A percentile compares a stretch with the other conserved stretches of the same genome.
phyloP scores from a whole-genome alignment of 2,329 filamentous ascomycete species.

The Chlorencoelia australis region DNA sequence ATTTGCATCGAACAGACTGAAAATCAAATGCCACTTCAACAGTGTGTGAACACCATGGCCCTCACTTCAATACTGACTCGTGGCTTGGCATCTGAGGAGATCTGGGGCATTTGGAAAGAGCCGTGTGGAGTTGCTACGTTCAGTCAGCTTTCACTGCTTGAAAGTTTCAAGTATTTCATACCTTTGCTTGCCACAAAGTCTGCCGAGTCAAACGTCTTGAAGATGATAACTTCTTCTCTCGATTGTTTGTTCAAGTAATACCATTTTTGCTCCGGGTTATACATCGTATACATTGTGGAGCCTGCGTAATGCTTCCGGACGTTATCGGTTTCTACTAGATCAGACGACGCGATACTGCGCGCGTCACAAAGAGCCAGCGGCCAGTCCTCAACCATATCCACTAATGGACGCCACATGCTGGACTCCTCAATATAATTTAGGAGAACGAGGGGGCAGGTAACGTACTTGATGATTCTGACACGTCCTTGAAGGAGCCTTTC shows the following conservation, averaged over 20 bases:
- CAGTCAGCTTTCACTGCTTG: neutral
- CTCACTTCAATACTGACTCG: conserved; percentile 1
- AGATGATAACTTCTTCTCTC: conserved; percentile 7
- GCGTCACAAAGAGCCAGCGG: conserved; percentile 10
- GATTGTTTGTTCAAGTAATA: conserved; percentile 7
- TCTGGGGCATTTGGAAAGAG: neutral
- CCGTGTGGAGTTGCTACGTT: neutral
- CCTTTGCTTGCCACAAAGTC: neutral
- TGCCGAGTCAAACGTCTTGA: conserved; percentile 8
- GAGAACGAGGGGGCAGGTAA: neutral
- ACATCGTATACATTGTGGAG: conserved; percentile 7
- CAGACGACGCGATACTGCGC: neutral
- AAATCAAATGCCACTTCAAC: no score
- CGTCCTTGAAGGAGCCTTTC: conserved; percentile 2
- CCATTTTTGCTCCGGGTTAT: neutral
- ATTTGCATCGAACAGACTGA: no score
- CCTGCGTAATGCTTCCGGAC: conserved; percentile 7
- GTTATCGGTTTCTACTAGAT: conserved; percentile 5
- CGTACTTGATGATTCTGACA: conserved; percentile 7
- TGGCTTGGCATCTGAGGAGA: neutral
- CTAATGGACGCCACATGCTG: conserved; percentile 5
- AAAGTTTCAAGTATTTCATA: no score
- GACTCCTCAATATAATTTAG: neutral
- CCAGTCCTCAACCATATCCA: conserved; percentile 3
- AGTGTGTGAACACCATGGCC: conserved; percentile 1